A percentile compares a stretch with the other conserved stretches of the same genome.
Evolutionary conservation across 164 flowering plant genomes (phyloP).

Genomic region (Stephania cephalantha): DNA sequence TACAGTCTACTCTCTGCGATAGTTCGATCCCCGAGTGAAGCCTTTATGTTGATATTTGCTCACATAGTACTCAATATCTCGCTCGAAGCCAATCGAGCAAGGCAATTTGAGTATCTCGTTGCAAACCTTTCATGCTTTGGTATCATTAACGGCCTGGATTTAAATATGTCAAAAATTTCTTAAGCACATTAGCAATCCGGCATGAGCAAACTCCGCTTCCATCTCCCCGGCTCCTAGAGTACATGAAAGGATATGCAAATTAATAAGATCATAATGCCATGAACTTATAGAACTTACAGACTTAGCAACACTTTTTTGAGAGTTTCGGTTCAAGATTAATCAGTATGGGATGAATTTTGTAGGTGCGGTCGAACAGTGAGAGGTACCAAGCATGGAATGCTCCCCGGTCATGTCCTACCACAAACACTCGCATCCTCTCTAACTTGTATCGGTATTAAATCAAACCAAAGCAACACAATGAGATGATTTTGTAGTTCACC

Average conservation of each 20-base stretch:
- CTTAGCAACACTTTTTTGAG: too few species aligned
- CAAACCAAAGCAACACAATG: neutral
- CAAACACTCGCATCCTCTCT: slow-evolving; percentile 23
- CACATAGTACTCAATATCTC: slow-evolving; percentile 45
- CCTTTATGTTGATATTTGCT: slow-evolving; percentile 42
- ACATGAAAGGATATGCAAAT: too few species aligned
- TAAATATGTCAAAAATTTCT: slow-evolving; percentile 30
- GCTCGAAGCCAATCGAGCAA: slow-evolving; percentile 62
- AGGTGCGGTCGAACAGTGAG: slow-evolving; percentile 16
- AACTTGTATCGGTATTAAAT: too few species aligned
- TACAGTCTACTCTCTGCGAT: slow-evolving; percentile 60
- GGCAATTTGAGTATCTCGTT: slow-evolving; percentile 6
- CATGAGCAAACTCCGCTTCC: too few species aligned
- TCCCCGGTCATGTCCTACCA: slow-evolving; percentile 68
- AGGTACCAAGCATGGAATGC: slow-evolving; percentile 42
- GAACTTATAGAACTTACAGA: too few species aligned
- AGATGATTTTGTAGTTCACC: slow-evolving; percentile 7
- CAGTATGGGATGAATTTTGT: too few species aligned
- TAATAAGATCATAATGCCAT: too few species aligned
- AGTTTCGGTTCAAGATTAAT: too few species aligned
- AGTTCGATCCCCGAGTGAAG: slow-evolving; percentile 71
- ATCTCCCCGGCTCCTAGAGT: too few species aligned
- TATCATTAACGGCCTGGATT: slow-evolving; percentile 29
- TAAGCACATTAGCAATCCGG: slow-evolving; percentile 29
- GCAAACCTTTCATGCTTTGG: slow-evolving; percentile 38